Conservation (phyloP, 257 asterid genomes). For the Solanum bulbocastanum region DNA sequence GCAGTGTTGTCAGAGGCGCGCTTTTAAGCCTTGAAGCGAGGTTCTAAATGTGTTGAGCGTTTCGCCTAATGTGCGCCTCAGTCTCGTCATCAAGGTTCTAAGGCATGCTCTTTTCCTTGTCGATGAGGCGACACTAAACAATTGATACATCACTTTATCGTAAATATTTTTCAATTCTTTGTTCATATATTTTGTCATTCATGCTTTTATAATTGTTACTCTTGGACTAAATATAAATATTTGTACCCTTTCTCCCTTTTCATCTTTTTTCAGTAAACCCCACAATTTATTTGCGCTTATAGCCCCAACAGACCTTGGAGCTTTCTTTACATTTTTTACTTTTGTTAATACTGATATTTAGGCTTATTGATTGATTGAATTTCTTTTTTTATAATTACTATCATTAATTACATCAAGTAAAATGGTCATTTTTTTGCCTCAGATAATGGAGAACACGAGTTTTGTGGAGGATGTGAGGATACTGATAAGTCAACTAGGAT, state of each 20-base stretch:
- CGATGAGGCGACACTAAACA: background rate
- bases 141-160: too few relatives aligned
- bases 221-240: background rate
- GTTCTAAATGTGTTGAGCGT: background rate
- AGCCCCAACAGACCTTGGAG: background rate
- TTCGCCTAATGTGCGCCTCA: background rate
- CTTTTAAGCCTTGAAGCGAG: background rate
- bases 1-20: background rate
- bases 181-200: background rate
- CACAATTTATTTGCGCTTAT: background rate
- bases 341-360: background rate
- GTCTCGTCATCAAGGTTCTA: background rate
- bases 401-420: background rate
- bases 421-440: constrained; percentile 7
- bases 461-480: constrained; percentile 54
- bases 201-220: too few relatives aligned
- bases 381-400: background rate
- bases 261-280: background rate
- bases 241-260: background rate
- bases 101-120: background rate
- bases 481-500: constrained; percentile 56
- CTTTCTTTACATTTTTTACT: too few relatives aligned
- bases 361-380: background rate
- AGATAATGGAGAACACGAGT: constrained; percentile 63
- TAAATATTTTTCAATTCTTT: too few relatives aligned